Evolutionary conservation across 202 grass and related monocot genomes (phyloP), one percentile per base, ranked within the genome.

Genomic region (Schoenoplectus tabernaemontani): DNA sequence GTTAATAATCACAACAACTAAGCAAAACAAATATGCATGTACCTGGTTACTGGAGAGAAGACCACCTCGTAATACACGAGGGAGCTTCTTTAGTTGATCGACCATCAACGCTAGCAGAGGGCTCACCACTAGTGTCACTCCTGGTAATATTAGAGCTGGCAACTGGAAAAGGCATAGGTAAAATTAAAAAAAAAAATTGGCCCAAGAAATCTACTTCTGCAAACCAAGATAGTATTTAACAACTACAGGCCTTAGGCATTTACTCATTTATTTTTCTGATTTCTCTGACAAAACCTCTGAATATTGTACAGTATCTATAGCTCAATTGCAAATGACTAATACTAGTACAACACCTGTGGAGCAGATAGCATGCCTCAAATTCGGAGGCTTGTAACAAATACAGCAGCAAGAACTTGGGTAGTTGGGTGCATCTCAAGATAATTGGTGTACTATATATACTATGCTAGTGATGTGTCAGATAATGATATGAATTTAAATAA

Each of bases 31-130:
- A 9, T 17, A 57, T 15, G 74, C 77, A 33, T 77, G 76, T 82
- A 97, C 94, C 94, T 97, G 94, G 81, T 67, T 90, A 64, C 94
- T 97, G 22, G 86, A 87, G 85, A 97, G 86, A 87, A 97, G 89
- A 79, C 87, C 94, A 5, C 91, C 94, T 59, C 87, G 46, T 57
- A 97, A 85, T 85, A 93, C 82, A 70, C 78, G 78, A 86, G 94
- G 91, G 23, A 97, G 89, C 76, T 93, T 97, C 78, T 82, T 93
- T 75, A 94, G 64, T 80, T 97, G 94, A 90, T 97, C 94, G 32
- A 93, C 82, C 94, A 93, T 97, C 83, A 97, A 86, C 13, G 94
- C 93, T 26, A 97, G 79, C 50, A 97, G 51, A 37, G 94, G 94
- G 77, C 94, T 97, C 80, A 97, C 94, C n/a, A 97, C 91, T 68